Base-by-base conservation (phyloP, 2,329 filamentous ascomycete genomes). In the Apiospora malaysiana region DNA sequence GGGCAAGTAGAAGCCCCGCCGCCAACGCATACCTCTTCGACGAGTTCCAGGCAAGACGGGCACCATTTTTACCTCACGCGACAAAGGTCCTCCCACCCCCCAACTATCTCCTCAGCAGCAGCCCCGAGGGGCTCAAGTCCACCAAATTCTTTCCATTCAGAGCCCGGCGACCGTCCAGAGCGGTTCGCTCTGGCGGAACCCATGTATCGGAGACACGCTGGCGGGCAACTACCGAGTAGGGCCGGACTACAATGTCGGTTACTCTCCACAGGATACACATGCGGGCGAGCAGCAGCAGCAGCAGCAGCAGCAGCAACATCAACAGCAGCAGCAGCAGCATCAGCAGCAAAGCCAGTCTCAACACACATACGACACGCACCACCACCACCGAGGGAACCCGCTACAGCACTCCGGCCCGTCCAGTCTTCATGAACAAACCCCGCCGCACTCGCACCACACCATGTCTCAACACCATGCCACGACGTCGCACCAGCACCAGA, bases 131-230 rank as follows among this genome's bases (percentile, higher is more conserved):
- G 87, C 85, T 82, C 82, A 82, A 77, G 80, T 81, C 78, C 79
- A 82, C 81, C 85, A 84, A 85, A 88, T 88, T 86, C 83, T 88
- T 83, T 87, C 87, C 80, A 85, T 89, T 79, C 88, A 88, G 85
- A 87, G 82, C 83, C 86, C 88, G 85, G 89, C 87, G 87, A 86
- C 88, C 90, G 90, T 90, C 89, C 89, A 90, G 90, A 89, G 91
- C 90, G 90, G 85, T 84, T 88, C 87, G 90, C 90, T 92, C 91
- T 92, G 90, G 91, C 90, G 89, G 89, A 87, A 89, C 89, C 89
- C 88, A 92, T 92, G 90, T 83, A 88, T 88, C 83, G 88, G 86
- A 86, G 89, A 85, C 88, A 92, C 89, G 85, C 89, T 92, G 89
- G 90, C 90, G 87, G 87, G 89, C 87, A 90, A 91, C 83, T 93